Evolutionary conservation across 2,329 filamentous ascomycete genomes (phyloP), one percentile per base, ranked within the genome.

Genomic region (Exophiala dermatitidis): DNA sequence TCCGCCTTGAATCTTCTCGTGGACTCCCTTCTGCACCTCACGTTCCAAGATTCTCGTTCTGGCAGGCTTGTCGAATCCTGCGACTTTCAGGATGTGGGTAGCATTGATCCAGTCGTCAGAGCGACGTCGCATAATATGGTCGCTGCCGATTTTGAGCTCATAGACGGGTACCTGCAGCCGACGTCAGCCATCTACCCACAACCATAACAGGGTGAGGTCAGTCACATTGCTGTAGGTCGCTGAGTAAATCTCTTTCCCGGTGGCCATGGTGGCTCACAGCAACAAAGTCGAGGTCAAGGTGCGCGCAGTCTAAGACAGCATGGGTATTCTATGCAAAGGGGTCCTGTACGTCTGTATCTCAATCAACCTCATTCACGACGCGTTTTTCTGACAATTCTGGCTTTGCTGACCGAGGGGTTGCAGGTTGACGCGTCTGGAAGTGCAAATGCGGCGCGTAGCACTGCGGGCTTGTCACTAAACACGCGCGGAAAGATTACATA

Each of bases 21-120:
- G 93, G 3, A 86, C 79, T 41, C 94, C 91, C 70, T 95, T 96
- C 66, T 98, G 93, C 5, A 98, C 91, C 67, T 98, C 93, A 61
- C 93, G 82, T 73, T 98, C 93, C 3, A 98, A 79, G 53, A 98
- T 97, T 59, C 93, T 82, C 38, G 93, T 98, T 67, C 93, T 80
- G 8, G 91, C 89, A 2, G 93, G 93, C 71, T 98, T 98, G 71
- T 98, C 93, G 67, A 95, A 95, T 52, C 91, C 91, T 58, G 93
- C 93, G 38, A 94, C 89, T 68, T 98, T 98, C 46, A 98, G 76
- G 56, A 98, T 97, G 68, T 98, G 93, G 50, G 93, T 98, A n/a
- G 93, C 93, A 76, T 98, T 98, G 74, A 98, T 93, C 90, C 91
- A 98, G 71, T 97, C 84, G 70, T 98, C 93, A 49, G 83, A 81